These are phyloP conservation scores for Penicillium coprophilum DNA, from an alignment of 495 filamentous ascomycete genomes.

Conservation along the genomic window DNA sequence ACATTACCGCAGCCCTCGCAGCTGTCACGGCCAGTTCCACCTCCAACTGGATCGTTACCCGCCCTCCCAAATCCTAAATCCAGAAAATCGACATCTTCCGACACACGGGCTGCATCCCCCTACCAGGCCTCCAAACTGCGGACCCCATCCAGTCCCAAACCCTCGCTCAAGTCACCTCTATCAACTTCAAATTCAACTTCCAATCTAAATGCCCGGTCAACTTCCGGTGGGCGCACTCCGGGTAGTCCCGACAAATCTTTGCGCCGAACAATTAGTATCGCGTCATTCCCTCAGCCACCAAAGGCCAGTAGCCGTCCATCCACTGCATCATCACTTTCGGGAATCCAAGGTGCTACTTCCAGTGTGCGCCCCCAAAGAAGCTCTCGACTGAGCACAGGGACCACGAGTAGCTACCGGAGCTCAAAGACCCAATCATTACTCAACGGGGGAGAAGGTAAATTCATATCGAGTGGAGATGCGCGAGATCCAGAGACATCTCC, in stretches of 20 bases:
- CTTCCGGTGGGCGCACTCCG: slow-evolving; percentile 34
- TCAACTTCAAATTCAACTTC: slow-evolving; percentile 43
- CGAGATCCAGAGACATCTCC: slow-evolving; percentile 76
- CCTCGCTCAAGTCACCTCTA: slow-evolving; percentile 51
- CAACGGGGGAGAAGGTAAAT: slow-evolving; percentile 75
- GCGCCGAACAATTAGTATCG: slow-evolving; percentile 84
- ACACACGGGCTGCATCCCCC: slow-evolving; percentile 43
- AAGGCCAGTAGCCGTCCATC: slow-evolving; percentile 54
- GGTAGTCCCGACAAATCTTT: slow-evolving; percentile 62
- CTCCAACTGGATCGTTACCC: slow-evolving; percentile 65
- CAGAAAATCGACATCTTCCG: slow-evolving; percentile 60
- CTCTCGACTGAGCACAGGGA: slow-evolving; percentile 42
- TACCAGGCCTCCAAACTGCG: slow-evolving; percentile 57
- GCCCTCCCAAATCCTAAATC: slow-evolving; percentile 70
- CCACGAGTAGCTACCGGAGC: slow-evolving; percentile 48
- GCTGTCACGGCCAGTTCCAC: slow-evolving; percentile 59
- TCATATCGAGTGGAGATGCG: slow-evolving; percentile 56
- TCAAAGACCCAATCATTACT: slow-evolving; percentile 70
- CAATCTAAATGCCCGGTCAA: slow-evolving; percentile 39
- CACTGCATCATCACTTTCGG: slow-evolving; percentile 41
- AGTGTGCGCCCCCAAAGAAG: slow-evolving; percentile 35
- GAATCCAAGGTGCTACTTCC: slow-evolving; percentile 27
- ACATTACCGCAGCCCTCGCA: slow-evolving; percentile 61
- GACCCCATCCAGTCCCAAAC: slow-evolving; percentile 61
- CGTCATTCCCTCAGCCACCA: slow-evolving; percentile 88